Evolutionary conservation across 169 alveolate species (phyloP).

Genomic region (Perkinsus olseni): DNA sequence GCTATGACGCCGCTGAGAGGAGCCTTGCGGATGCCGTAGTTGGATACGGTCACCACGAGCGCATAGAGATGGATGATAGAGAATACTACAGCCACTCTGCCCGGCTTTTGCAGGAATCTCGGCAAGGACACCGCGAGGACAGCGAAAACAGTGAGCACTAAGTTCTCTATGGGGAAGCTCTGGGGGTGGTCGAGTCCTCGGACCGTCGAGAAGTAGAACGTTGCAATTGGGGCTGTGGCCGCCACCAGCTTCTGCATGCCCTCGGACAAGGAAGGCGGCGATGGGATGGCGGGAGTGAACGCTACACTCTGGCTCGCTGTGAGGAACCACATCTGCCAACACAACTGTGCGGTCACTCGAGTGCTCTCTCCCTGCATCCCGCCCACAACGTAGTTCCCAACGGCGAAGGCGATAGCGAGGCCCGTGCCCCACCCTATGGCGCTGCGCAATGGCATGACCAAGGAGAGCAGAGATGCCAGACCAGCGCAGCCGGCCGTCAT

Average conservation of each 20-base stretch:
- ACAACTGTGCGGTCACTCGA: not conserved
- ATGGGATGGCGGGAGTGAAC: not conserved
- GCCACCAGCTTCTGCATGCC: not conserved
- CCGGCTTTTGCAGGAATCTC: not conserved
- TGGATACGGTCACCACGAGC: not conserved
- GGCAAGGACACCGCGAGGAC: not conserved
- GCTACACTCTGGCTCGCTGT: not conserved
- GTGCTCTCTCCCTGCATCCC: not conserved
- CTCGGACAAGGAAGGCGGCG: not conserved
- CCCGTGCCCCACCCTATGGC: not conserved
- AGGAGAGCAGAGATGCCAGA: not conserved
- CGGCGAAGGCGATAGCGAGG: not conserved
- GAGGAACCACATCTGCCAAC: conserved; percentile 4
- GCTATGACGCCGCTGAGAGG: not conserved
- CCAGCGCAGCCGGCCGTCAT: not conserved
- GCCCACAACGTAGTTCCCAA: not conserved
- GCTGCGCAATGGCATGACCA: not conserved
- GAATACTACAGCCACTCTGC: not conserved
- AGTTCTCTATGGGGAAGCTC: not conserved
- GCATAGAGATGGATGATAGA: not conserved
- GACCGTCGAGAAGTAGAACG: not conserved
- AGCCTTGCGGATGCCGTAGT: not conserved
- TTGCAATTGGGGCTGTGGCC: not conserved
- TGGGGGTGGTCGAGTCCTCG: not conserved
- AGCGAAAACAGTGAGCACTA: not conserved